A percentile compares a stretch with the other conserved stretches of the same genome.
Conservation (phyloP, 1,284 basidiomycete species). For the Fistulinella cinereoalba region DNA sequence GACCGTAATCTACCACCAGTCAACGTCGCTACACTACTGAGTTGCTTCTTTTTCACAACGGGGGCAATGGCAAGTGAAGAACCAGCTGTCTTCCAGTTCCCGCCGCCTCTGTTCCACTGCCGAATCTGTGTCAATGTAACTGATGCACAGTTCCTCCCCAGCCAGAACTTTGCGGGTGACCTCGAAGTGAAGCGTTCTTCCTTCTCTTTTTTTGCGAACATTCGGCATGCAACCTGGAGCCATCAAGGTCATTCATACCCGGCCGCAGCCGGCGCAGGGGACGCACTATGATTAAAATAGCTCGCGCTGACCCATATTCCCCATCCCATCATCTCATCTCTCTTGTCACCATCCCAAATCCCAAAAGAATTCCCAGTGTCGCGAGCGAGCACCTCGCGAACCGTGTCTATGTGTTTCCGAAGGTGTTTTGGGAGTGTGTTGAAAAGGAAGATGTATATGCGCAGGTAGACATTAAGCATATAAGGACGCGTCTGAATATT, state of each 20-base stretch:
- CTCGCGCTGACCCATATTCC: slow-evolving; percentile 57
- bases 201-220: slow-evolving; percentile 48
- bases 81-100: slow-evolving; percentile 46
- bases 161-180: slow-evolving; percentile 42
- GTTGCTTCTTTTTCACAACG: slow-evolving; percentile 24
- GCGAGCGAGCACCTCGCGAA: slow-evolving; percentile 53
- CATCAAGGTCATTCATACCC: not conserved
- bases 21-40: not conserved
- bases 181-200: slow-evolving; percentile 49
- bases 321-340: slow-evolving; percentile 64
- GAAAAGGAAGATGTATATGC: slow-evolving; percentile 47
- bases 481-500: slow-evolving; percentile 41
- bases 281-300: slow-evolving; percentile 65
- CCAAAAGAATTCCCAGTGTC: slow-evolving; percentile 67
- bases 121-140: slow-evolving; percentile 48
- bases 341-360: slow-evolving; percentile 49
- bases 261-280: too few species aligned
- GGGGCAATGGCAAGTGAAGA: slow-evolving; percentile 51
- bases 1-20: too few species aligned
- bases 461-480: slow-evolving; percentile 44
- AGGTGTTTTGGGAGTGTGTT: slow-evolving; percentile 35
- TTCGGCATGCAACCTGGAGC: slow-evolving; percentile 57
- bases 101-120: slow-evolving; percentile 37
- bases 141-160: slow-evolving; percentile 59
- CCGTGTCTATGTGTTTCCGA: slow-evolving; percentile 39